Evolutionary conservation across 257 asterid genomes (phyloP).

Genomic region (Petunia axillaris): DNA sequence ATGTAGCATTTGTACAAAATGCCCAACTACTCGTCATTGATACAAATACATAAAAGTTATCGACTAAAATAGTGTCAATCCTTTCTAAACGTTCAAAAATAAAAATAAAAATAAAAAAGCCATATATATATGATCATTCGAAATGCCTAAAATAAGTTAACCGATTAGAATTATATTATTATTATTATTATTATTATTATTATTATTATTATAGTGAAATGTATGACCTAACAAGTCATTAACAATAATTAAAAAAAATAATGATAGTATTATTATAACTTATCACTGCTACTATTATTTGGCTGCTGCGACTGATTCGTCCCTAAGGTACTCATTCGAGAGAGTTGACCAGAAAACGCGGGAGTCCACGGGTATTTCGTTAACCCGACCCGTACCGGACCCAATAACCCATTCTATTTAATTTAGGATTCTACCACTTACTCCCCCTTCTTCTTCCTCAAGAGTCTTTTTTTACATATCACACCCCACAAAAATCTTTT

Average conservation of each 20-base stretch:
- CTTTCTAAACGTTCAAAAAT: too few relatives aligned
- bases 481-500: not conserved
- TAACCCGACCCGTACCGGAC: constrained; percentile 27
- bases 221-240: not conserved
- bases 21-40: too few relatives aligned
- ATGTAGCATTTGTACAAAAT: too few relatives aligned
- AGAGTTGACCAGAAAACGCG: constrained; percentile 20
- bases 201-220: not conserved
- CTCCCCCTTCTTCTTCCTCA: not conserved
- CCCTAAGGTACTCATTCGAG: too few relatives aligned
- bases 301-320: not conserved
- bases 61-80: too few relatives aligned
- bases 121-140: too few relatives aligned
- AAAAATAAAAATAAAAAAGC: too few relatives aligned
- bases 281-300: not conserved
- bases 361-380: constrained; percentile 21
- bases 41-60: too few relatives aligned
- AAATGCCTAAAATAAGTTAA: too few relatives aligned
- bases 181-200: too few relatives aligned
- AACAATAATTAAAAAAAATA: not conserved
- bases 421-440: not conserved
- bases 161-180: too few relatives aligned
- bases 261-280: too few relatives aligned
- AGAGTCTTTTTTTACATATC: not conserved
- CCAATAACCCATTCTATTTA: constrained; percentile 4